Base-by-base conservation (phyloP, 2,329 filamentous ascomycete genomes). In the Graphilbum ipis-grandicollis region DNA sequence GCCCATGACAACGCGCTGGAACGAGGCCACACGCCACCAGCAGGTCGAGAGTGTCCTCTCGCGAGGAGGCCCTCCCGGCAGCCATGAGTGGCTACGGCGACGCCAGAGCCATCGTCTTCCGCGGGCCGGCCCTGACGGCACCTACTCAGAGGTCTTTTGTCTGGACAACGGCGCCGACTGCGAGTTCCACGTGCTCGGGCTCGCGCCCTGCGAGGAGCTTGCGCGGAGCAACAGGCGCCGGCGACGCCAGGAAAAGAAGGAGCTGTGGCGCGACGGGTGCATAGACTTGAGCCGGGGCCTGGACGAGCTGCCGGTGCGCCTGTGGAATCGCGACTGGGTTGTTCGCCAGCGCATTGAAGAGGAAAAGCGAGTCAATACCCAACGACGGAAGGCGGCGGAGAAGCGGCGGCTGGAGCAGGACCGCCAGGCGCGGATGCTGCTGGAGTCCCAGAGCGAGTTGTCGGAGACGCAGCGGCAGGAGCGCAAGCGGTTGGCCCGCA, bases 181-280 rank as follows among this genome's bases (percentile, higher is more conserved):
- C 14, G 26, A 7, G 6, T n/a, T 28, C 5, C 26, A 25, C 21
- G 8, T 19, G 14, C 35, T 40, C 3, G 38, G 29, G 18, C 26
- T 40, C 14, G 21, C 15, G 7, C 35, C 38, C 3, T 13, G 30
- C 9, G n/a, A 34, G 9, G 31, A 31, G 5, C 34, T 25, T 14
- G 13, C 6, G 5, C 10, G 4, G n/a, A 6, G 14, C 10, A 28
- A 28, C 14, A 12, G 8, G 4, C 36, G 37, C 0, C 19, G 31
- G 14, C 14, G 39, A 8, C 38, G 39, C 15, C 37, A 43, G 22
- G n/a, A n/a, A n/a, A n/a, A n/a, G n/a, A n/a, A n/a, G n/a, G n/a
- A n/a, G n/a, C n/a, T n/a, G n/a, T n/a, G n/a, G n/a, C n/a, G n/a
- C n/a, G n/a, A n/a, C n/a, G n/a, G n/a, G n/a, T n/a, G n/a, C n/a